Evolutionary conservation across 1,284 basidiomycete genomes (phyloP).

Genomic region (Apiotrichum sp.): DNA sequence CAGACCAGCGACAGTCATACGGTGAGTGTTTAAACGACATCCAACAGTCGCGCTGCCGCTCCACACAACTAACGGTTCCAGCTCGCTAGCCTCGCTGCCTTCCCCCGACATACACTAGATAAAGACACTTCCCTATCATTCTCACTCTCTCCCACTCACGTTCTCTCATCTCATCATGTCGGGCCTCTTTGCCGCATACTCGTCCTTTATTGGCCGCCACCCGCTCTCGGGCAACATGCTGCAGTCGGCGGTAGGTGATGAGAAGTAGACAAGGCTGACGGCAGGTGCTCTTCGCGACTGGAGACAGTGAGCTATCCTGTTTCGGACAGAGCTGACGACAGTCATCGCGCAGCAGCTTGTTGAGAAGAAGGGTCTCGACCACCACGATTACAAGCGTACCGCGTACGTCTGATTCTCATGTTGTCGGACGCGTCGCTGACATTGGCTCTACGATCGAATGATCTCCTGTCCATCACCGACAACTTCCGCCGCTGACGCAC

Average conservation of each 20-base stretch:
- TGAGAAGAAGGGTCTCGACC: constrained; percentile 46
- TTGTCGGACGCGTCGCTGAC: too few species aligned
- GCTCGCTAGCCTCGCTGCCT: too few species aligned
- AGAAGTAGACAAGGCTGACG: neutral
- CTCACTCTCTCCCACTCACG: too few species aligned
- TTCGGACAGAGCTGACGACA: constrained; percentile 4
- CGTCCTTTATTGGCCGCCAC: constrained; percentile 32
- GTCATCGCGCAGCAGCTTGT: constrained; percentile 51
- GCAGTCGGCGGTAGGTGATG: constrained; percentile 39
- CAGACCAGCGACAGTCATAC: too few species aligned
- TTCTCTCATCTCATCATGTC: constrained; percentile 29
- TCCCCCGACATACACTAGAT: too few species aligned
- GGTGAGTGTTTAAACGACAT: too few species aligned
- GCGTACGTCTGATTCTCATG: constrained; percentile 28
- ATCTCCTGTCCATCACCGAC: too few species aligned
- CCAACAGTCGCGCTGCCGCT: too few species aligned
- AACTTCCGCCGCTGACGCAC: too few species aligned
- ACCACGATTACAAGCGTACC: constrained; percentile 47
- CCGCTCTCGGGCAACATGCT: constrained; percentile 42
- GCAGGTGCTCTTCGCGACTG: constrained; percentile 48
- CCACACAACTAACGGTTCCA: too few species aligned
- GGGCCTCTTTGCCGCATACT: constrained; percentile 34
- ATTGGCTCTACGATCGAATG: too few species aligned
- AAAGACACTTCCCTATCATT: too few species aligned
- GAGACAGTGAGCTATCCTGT: constrained; percentile 36